These are phyloP conservation scores for Populus tomentosa DNA, from an alignment of 441 rosid species.

Conservation along the genomic window DNA sequence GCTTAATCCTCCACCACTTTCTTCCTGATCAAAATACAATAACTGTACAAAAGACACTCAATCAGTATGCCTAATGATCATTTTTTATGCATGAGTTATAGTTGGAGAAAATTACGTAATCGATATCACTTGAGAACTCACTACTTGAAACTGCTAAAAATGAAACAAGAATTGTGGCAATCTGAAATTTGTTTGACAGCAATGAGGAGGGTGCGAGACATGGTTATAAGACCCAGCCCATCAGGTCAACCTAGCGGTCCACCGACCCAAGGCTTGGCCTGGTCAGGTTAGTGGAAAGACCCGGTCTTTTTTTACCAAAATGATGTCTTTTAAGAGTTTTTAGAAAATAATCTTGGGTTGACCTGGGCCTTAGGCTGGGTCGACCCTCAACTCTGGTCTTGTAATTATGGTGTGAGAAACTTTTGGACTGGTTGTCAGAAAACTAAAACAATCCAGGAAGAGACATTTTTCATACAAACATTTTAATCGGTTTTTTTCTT, in stretches of 20 bases:
- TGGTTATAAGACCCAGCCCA: no score
- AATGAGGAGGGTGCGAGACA: not conserved
- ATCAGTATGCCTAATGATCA: constrained; percentile 4
- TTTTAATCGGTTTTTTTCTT: not conserved
- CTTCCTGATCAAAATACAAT: constrained; percentile 81
- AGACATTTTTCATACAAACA: not conserved
- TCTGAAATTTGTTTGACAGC: not conserved
- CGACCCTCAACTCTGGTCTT: no score
- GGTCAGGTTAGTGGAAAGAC: no score
- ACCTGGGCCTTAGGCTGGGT: no score
- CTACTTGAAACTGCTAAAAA: not conserved
- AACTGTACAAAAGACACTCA: constrained; percentile 57
- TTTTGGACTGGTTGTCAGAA: not conserved
- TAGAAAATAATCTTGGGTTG: no score
- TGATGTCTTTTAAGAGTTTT: no score
- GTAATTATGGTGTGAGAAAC: not conserved
- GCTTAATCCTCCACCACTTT: constrained; percentile 78
- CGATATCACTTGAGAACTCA: not conserved
- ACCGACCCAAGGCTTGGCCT: no score
- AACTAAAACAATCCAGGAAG: not conserved
- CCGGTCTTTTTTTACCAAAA: no score
- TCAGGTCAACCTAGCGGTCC: no score
- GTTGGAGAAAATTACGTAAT: not conserved
- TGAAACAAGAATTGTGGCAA: not conserved
- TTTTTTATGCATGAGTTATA: not conserved